Evolutionary conservation across 1,139 yeast species (phyloP), one percentile per base, ranked within the genome.

Genomic region (Williopsis jadinii): DNA sequence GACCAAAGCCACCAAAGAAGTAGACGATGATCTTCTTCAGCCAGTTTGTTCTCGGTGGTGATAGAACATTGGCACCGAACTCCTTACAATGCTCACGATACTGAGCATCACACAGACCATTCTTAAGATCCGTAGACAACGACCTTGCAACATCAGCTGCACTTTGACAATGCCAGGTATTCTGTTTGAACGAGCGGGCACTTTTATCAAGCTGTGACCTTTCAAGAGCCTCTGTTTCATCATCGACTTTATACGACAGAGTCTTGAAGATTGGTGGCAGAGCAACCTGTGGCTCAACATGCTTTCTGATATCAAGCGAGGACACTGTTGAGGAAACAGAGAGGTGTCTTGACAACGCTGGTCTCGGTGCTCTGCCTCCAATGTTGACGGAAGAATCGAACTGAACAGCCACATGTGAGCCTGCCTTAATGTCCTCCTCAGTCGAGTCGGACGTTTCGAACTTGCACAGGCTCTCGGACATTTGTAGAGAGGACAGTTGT

Each of bases 1-100:
- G 51, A 32, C 80, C 77, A 52, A 73, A 73, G 3, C 79, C 78
- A 41, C 77, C 76, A 58, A 73, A 73, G 41, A 68, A 58, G 52
- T 73, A 70, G 44, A 59, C 48, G 38, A 69, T 59, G 3, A 67
- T 41, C 48, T 62, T 67, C 49, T 53, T 62, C 30, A 61, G 41
- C 41, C 63, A 53, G 28, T 66, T 61, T 4, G 61, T 53, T 11
- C 63, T 62, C 10, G 71, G 71, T 41, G 66, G 65, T n/a, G 67
- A 54, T 41, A 68, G 70, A 37, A 59, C 49, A 45, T 72, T 72
- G 3, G 45, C 43, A 24, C 77, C 77, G 48, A 55, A 63, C 13
- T 46, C 42, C 41, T 54, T 51, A 11, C 54, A 41, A 28, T 41
- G 34, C 3, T 19, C 11, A 3, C 38, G 33, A 24, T 37, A 37